Evolutionary conservation across 1,284 basidiomycete species (phyloP).

Genomic region (Ustilago shanxiensis): DNA sequence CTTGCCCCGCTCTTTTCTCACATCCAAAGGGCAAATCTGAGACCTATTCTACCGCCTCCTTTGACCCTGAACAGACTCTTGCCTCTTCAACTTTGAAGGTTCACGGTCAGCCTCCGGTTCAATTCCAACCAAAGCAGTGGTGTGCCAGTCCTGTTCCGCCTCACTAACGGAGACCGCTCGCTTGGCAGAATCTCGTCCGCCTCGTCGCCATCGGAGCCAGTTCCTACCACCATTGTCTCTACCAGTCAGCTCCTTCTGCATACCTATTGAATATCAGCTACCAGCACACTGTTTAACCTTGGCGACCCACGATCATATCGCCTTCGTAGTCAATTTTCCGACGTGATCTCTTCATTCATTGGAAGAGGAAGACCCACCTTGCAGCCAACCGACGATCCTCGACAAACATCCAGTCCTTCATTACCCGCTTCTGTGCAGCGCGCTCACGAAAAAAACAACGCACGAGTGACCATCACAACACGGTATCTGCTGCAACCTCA

Average conservation of each 20-base stretch:
- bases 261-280: neutral
- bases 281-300: neutral
- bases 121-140: neutral
- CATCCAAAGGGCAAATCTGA: slow-evolving; percentile 6
- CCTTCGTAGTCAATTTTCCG: neutral
- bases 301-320: slow-evolving; percentile 1
- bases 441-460: slow-evolving; percentile 8
- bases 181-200: neutral
- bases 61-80: neutral
- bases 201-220: neutral
- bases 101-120: neutral
- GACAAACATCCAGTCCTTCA: slow-evolving; percentile 5
- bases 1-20: slow-evolving; percentile 1
- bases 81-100: slow-evolving; percentile 1
- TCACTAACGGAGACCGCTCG: neutral
- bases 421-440: neutral
- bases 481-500: neutral
- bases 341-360: no score
- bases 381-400: slow-evolving; percentile 7
- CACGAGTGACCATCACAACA: neutral
- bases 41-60: slow-evolving; percentile 14
- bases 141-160: neutral
- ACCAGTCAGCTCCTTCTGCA: neutral
- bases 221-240: neutral
- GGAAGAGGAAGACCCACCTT: slow-evolving; percentile 5